A percentile compares a stretch with the other conserved stretches of the same genome.
phyloP scores from a whole-genome alignment of 371 early-diverging fungal species.

The Rhizopus microsporus region DNA sequence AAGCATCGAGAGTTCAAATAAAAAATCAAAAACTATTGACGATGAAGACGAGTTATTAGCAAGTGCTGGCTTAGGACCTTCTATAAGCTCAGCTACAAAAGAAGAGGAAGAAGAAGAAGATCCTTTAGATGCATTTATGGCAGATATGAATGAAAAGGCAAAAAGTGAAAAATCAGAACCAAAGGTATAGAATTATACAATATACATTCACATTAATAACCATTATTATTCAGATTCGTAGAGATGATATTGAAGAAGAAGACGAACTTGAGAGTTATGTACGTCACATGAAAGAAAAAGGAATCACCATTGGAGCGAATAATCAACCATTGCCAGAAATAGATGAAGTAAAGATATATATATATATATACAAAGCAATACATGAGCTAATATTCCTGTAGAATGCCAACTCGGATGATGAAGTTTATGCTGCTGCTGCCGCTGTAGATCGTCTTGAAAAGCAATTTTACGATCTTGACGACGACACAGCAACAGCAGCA shows the following conservation, averaged over 20 bases:
- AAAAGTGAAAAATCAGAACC: conserved; percentile 49
- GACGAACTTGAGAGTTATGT: conserved; percentile 81
- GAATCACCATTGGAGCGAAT: conserved; percentile 63
- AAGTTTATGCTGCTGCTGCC: conserved; percentile 84
- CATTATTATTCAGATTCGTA: conserved; percentile 37
- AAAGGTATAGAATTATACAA: conserved; percentile 36
- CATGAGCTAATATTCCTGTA: conserved; percentile 20
- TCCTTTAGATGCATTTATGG: conserved; percentile 91
- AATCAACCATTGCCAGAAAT: conserved; percentile 43
- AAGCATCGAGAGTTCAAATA: conserved; percentile 1
- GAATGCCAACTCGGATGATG: conserved; percentile 83
- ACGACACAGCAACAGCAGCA: conserved; percentile 9
- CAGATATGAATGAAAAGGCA: conserved; percentile 68
- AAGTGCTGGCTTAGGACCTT: conserved; percentile 27
- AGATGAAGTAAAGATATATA: conserved; percentile 46
- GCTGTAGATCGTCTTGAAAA: conserved; percentile 60
- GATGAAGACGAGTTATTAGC: conserved; percentile 32
- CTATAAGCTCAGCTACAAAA: neutral
- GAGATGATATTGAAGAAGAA: conserved; percentile 79
- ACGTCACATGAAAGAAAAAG: conserved; percentile 76
- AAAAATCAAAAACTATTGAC: conserved; percentile 18
- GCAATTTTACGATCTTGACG: conserved; percentile 35
- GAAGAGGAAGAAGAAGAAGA: conserved; percentile 69
- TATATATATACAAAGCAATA: conserved; percentile 4
- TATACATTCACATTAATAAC: neutral